Evolutionary conservation across 306 rosid species (phyloP).

Genomic region (Casuarina glauca): DNA sequence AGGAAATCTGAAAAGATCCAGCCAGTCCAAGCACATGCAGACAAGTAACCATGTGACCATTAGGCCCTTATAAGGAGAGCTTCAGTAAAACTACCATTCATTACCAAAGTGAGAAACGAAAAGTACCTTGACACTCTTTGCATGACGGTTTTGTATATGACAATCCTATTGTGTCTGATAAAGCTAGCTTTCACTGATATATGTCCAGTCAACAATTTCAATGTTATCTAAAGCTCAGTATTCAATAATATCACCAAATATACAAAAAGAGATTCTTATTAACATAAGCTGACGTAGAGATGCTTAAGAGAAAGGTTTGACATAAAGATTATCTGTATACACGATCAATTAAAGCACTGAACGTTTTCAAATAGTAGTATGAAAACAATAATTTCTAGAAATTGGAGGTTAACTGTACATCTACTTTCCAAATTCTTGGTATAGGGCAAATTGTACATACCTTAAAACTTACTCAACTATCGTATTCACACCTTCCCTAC

Average conservation of each 20-base stretch:
- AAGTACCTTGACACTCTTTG: neutral
- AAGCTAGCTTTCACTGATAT: neutral
- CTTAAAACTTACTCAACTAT: conserved; percentile 15
- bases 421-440: conserved; percentile 9
- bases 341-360: neutral
- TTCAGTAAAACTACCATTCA: neutral
- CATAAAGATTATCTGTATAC: neutral
- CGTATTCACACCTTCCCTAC: conserved; percentile 15
- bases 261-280: neutral
- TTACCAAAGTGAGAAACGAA: neutral
- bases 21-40: neutral
- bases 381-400: neutral
- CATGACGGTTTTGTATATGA: neutral
- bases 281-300: neutral
- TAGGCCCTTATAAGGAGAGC: neutral
- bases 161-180: neutral
- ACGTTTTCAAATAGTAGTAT: neutral
- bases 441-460: conserved; percentile 23
- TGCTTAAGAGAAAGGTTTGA: neutral
- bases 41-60: neutral
- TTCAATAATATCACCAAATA: neutral
- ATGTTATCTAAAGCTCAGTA: conserved; percentile 1
- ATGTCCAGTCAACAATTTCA: neutral
- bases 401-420: neutral
- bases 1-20: neutral